Base-by-base conservation (phyloP, 73 alveolate genomes). In the Urostyla sp. region DNA sequence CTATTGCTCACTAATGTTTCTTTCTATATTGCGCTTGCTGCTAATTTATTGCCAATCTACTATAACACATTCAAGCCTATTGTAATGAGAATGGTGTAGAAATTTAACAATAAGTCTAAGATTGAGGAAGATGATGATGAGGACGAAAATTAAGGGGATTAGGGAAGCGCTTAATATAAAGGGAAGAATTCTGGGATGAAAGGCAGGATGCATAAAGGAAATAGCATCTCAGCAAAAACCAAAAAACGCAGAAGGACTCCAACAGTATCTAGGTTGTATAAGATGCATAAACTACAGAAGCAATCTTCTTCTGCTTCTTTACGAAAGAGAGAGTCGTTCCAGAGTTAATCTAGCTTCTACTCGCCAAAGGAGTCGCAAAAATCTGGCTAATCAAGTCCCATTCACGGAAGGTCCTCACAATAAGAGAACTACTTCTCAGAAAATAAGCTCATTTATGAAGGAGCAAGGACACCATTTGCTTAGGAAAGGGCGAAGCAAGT, bases 161-260 rank as follows among this genome's bases (percentile, higher is more conserved):
- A 8, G 24, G 7, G 20, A 50, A 50, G 61, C 16, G 6, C 23
- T 50, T 50, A 32, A 50, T 50, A 5, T 18, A 8, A 8, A 18
- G 23, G 24, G 20, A 8, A 8, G 24, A 5, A 50, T 32, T 7
- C n/a, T n/a, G n/a, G n/a, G 24, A 50, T 26, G 36, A 7, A 50
- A 5, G 23, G 61, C 11, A 50, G 10, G 23, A 16, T 7, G 5
- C 4, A 11, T 11, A 55, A 11, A 26, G 31, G 46, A 5, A 6
- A 13, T 43, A 63, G 24, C 15, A n/a, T n/a, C n/a, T n/a, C n/a
- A n/a, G n/a, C n/a, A n/a, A n/a, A 60, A 38, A 63, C 37, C 49
- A 34, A 32, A 40, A 63, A 63, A 13, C 37, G 79, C 16, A 63
- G 79, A 38, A 63, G 44, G 53, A 46, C 31, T 3, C 79, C 58